phyloP scores from a whole-genome alignment of 2,329 filamentous ascomycete genomes.

The Metarhizium rileyi region DNA sequence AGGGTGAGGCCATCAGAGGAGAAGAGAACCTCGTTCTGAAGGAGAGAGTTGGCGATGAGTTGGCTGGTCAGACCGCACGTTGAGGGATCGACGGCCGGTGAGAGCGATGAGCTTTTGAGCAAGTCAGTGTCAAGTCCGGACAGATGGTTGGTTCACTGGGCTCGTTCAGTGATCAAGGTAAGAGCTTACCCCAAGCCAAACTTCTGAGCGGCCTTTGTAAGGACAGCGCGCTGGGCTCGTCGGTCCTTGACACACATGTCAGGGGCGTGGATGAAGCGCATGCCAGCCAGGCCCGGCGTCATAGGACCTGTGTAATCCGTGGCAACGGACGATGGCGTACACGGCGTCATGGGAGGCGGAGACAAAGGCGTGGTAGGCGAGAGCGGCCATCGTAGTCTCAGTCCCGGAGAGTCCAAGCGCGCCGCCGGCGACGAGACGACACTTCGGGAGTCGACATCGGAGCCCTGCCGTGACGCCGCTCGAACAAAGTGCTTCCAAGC shows the following conservation, averaged over 20 bases:
- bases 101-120: constrained; percentile 26
- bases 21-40: constrained; percentile 53
- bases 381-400: constrained; percentile 12
- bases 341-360: constrained; percentile 37
- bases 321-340: constrained; percentile 29
- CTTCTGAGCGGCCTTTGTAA: constrained; percentile 44
- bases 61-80: constrained; percentile 37
- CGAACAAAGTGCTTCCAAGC: constrained; percentile 23
- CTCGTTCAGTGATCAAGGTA: neutral
- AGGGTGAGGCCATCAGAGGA: constrained; percentile 49
- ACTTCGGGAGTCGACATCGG: constrained; percentile 11
- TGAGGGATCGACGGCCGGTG: constrained; percentile 31
- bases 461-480: constrained; percentile 13
- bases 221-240: constrained; percentile 34
- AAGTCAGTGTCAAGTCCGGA: neutral
- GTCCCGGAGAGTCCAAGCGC: constrained; percentile 16
- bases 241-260: constrained; percentile 36
- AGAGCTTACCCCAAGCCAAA: constrained; percentile 27
- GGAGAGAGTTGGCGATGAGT: constrained; percentile 45
- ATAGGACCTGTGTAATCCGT: constrained; percentile 22
- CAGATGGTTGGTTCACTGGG: neutral
- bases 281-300: constrained; percentile 31
- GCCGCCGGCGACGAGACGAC: neutral
- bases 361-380: constrained; percentile 31
- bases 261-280: constrained; percentile 41